Percentiles rank a stretch among this genome's conserved stretches.
These are phyloP conservation scores for Urochloa ruziziensis DNA, from an alignment of 176 grass and related monocot genomes.

Conservation along the genomic window DNA sequence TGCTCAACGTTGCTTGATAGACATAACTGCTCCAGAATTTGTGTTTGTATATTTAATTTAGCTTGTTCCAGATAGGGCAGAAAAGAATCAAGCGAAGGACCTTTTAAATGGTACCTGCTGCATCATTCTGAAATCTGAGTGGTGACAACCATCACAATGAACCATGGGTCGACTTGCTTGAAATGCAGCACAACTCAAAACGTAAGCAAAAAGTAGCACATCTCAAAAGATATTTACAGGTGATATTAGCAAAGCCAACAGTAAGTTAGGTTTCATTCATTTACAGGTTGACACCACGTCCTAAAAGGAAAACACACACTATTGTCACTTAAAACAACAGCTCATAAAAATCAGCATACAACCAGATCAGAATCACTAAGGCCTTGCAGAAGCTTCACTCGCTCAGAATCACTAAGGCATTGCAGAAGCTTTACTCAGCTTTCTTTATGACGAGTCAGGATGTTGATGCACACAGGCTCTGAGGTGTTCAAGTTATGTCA, in stretches of 20 bases:
- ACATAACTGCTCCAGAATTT: not conserved
- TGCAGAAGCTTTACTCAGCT: slow-evolving; percentile 7
- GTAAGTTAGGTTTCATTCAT: slow-evolving; percentile 8
- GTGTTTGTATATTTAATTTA: not conserved
- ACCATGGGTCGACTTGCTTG: not conserved
- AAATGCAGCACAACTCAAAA: not conserved
- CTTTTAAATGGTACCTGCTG: not conserved
- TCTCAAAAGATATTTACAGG: slow-evolving; percentile 31
- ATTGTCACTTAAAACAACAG: slow-evolving; percentile 17
- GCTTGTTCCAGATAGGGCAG: not conserved
- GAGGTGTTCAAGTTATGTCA: slow-evolving; percentile 24
- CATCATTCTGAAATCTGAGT: too few species aligned
- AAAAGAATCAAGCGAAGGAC: not conserved
- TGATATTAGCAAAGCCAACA: not conserved
- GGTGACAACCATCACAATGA: not conserved
- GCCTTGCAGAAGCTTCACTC: not conserved
- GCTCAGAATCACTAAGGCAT: not conserved
- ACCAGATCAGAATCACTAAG: not conserved
- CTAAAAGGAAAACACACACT: slow-evolving; percentile 1
- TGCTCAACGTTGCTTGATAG: not conserved
- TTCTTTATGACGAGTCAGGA: not conserved
- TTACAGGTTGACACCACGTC: slow-evolving; percentile 5
- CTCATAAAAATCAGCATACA: slow-evolving; percentile 34
- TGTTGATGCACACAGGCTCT: slow-evolving; percentile 1
- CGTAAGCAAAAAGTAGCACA: slow-evolving; percentile 19